Percentiles rank a stretch among this genome's conserved stretches.
These are phyloP conservation scores for Vigna reflexopilosa DNA, from an alignment of 306 rosid species.

Conservation along the genomic window DNA sequence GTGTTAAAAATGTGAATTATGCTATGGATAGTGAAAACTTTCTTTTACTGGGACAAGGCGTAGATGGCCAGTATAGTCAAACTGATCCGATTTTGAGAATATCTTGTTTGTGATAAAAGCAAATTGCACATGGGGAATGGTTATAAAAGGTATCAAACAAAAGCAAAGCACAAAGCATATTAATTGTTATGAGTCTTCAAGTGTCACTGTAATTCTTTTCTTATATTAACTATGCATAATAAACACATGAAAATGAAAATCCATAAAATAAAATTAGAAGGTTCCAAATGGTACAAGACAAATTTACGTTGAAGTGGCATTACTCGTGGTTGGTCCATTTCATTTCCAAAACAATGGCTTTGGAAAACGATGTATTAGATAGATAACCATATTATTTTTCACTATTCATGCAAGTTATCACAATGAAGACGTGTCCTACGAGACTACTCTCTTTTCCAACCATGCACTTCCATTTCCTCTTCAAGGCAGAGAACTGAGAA, in stretches of 20 bases:
- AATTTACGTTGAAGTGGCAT: slow-evolving; percentile 12
- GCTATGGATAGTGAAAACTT: not conserved
- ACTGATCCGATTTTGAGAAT: not conserved
- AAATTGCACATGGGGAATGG: slow-evolving; percentile 53
- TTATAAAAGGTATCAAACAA: slow-evolving; percentile 39
- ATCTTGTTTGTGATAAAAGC: slow-evolving; percentile 42
- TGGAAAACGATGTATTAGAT: slow-evolving; percentile 51
- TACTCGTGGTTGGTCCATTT: slow-evolving; percentile 44
- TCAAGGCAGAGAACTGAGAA: not conserved
- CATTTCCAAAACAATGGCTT: slow-evolving; percentile 29
- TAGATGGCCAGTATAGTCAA: slow-evolving; percentile 14
- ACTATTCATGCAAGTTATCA: slow-evolving; percentile 41
- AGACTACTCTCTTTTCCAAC: slow-evolving; percentile 29
- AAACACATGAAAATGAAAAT: not conserved
- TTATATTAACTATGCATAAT: not conserved
- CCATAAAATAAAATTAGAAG: not conserved
- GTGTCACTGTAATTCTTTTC: not conserved
- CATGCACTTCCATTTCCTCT: not conserved
- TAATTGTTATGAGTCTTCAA: slow-evolving; percentile 12
- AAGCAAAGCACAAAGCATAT: slow-evolving; percentile 12
- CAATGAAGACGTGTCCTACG: slow-evolving; percentile 33
- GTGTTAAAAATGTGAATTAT: not conserved
- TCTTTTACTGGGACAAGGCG: not conserved
- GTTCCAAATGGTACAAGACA: slow-evolving; percentile 42
- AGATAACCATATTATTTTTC: not conserved